Evolutionary conservation across 495 filamentous ascomycete species (phyloP), one percentile per base, ranked within the genome.

Genomic region (Lindgomyces ingoldianus): DNA sequence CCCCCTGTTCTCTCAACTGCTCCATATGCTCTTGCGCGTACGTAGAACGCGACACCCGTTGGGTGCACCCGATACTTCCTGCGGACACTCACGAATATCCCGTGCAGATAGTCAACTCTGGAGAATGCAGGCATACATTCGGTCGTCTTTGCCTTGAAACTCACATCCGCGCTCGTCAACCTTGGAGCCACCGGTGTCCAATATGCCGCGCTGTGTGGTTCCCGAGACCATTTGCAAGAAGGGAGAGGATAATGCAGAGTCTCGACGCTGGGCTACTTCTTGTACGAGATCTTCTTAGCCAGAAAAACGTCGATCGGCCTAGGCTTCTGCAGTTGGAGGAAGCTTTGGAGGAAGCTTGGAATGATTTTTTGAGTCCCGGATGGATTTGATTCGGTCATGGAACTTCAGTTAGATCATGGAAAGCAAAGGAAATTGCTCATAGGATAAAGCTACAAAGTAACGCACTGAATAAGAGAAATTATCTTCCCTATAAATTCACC

Each of bases 121-220:
- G 51, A 14, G 26, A 14, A 3, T 55, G 51, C 29, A 55, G 21
- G 4, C 51, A 55, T 27, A 41, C 39, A 18, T 55, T 55, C 30
- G 51, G 51, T 10, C 51, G 51, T 3, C 30, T 14, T 3, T 55
- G 51, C 25, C 10, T 55, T 14, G 26, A 55, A 27, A n/a, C 3
- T 36, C 51, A 55, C 29, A 55, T 55, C 30, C 12, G 30, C 6
- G 25, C 26, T 3, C 4, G n/a, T 10, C 25, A 36, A 14, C 26
- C 25, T 9, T 36, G 30, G 30, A 41, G 51, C 30, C 30, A 33
- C n/a, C 10, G 26, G 18, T 55, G 51, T 39, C 51, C 51, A 18
- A 4, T 36, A n/a, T 55, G 51, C 21, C 16, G 51, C 12, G 51
- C 25, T 3, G 51, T 36, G 29, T 55, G 25, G 26, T 41, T 55